Conservation (phyloP, 768 basidiomycete genomes). For the Suillus subalutaceus region DNA sequence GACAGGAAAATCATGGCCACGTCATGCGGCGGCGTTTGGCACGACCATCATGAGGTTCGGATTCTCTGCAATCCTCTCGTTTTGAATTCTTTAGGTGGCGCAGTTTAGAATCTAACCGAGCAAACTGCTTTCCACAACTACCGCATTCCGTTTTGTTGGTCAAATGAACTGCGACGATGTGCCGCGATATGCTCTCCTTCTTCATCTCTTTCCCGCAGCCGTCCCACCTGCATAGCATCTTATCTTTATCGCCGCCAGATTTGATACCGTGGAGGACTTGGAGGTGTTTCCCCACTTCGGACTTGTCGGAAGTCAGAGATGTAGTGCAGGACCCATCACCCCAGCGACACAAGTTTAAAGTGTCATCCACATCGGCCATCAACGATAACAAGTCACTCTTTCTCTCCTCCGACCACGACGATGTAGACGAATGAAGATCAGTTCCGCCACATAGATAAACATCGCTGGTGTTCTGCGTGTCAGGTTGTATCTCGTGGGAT, state of each 20-base stretch:
- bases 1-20: neutral
- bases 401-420: neutral
- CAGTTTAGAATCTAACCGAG: conserved; percentile 29
- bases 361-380: too few species aligned
- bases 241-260: conserved; percentile 14
- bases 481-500: neutral
- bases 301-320: neutral
- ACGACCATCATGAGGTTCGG: neutral
- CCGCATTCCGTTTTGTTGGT: conserved; percentile 22
- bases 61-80: conserved; percentile 1
- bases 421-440: neutral
- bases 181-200: conserved; percentile 29
- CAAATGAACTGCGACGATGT: conserved; percentile 28
- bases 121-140: conserved; percentile 23
- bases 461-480: neutral
- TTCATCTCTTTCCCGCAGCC: conserved; percentile 23
- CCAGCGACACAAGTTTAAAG: neutral
- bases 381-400: too few species aligned
- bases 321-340: neutral
- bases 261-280: neutral
- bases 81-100: conserved; percentile 22
- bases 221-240: conserved; percentile 21
- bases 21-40: neutral
- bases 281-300: conserved; percentile 1
- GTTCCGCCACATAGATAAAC: too few species aligned